These are phyloP conservation scores for Helenozyma baotianmanensis DNA, from an alignment of 805 yeast species.

Conservation along the genomic window DNA sequence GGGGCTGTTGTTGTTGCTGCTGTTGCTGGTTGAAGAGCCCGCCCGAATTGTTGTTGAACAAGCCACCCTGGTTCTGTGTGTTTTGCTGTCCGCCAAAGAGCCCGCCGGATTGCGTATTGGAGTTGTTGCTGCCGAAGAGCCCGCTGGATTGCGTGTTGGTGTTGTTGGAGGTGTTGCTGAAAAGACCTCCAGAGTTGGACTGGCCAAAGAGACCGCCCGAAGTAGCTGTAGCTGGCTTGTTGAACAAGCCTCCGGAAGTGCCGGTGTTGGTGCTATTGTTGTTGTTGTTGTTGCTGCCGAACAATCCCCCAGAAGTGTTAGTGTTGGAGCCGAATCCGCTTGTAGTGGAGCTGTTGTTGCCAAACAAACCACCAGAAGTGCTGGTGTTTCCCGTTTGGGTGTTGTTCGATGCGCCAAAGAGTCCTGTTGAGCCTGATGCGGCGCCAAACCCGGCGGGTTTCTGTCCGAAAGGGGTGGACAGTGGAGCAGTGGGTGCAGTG, in stretches of 20 bases:
- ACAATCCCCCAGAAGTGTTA: conserved; percentile 29
- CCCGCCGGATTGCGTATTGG: conserved; percentile 6
- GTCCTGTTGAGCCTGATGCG: conserved; percentile 14
- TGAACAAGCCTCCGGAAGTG: conserved; percentile 9
- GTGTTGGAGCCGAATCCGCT: not conserved
- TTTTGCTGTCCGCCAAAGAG: conserved; percentile 11
- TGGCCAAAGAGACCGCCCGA: conserved; percentile 7
- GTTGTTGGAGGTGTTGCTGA: conserved; percentile 22
- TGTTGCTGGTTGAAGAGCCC: conserved; percentile 21
- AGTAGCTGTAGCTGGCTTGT: conserved; percentile 1
- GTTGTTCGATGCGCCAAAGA: conserved; percentile 12
- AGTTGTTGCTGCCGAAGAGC: conserved; percentile 12
- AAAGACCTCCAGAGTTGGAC: conserved; percentile 22
- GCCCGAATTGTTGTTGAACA: conserved; percentile 6
- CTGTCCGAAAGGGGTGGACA: conserved; percentile 1
- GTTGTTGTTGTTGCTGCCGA: conserved; percentile 22
- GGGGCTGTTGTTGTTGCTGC: conserved; percentile 39
- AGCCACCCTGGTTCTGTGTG: conserved; percentile 7
- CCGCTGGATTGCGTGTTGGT: conserved; percentile 4
- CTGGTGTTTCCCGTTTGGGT: conserved; percentile 25
- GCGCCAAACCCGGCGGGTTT: conserved; percentile 15
- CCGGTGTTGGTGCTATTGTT: conserved; percentile 10
- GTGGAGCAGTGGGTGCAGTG: conserved; percentile 1
- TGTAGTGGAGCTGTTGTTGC: conserved; percentile 4
- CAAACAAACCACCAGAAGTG: conserved; percentile 37